A percentile compares a stretch with the other conserved stretches of the same genome.
Evolutionary conservation across 192 early-diverging fungal species (phyloP).

Genomic region (Phycomyces blakesleeanus): DNA sequence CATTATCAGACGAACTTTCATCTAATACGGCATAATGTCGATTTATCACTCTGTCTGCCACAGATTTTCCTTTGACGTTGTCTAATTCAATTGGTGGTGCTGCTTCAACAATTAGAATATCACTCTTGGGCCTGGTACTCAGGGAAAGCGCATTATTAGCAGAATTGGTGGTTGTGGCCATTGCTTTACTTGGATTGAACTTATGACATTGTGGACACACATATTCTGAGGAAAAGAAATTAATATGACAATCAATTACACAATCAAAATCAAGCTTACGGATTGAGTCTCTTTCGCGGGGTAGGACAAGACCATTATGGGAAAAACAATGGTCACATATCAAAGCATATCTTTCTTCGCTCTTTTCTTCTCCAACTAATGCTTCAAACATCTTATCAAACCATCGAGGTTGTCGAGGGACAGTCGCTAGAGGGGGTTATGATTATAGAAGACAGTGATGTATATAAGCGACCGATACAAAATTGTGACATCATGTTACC

Average conservation of each 20-base stretch:
- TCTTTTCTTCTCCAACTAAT: slow-evolving; percentile 82
- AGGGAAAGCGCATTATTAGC: not conserved
- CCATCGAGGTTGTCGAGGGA: slow-evolving; percentile 46
- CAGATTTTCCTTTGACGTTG: not conserved
- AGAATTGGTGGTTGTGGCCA: not conserved
- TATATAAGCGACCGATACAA: not conserved
- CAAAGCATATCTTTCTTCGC: slow-evolving; percentile 83
- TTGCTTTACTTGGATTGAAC: slow-evolving; percentile 29
- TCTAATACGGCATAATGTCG: not conserved
- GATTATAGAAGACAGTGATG: not conserved
- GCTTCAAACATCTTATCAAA: slow-evolving; percentile 85
- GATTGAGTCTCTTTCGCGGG: slow-evolving; percentile 66
- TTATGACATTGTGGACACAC: slow-evolving; percentile 44
- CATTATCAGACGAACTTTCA: not conserved
- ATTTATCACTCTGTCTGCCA: not conserved
- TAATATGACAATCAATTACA: not conserved
- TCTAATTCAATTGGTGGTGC: slow-evolving; percentile 1
- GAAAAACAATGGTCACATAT: slow-evolving; percentile 83
- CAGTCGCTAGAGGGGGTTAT: not conserved
- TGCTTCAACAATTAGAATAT: not conserved
- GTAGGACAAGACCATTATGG: slow-evolving; percentile 84
- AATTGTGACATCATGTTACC: slow-evolving; percentile 7
- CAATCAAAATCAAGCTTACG: slow-evolving; percentile 30
- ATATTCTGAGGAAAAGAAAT: slow-evolving; percentile 26
- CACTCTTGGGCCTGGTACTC: not conserved